Evolutionary conservation across 164 flowering plant genomes (phyloP).

Genomic region (Aristolochia californica): DNA sequence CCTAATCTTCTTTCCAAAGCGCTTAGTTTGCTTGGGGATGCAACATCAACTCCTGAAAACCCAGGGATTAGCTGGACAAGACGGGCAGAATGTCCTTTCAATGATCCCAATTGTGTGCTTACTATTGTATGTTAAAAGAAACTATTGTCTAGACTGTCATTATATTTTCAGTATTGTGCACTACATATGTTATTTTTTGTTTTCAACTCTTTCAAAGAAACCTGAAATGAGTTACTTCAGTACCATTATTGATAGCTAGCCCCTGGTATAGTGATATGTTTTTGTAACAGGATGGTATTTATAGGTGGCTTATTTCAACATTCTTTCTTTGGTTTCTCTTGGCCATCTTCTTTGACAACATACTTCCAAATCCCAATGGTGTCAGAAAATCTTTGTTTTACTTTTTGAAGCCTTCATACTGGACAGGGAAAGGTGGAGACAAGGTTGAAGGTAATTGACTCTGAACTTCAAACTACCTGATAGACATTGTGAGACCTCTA

Average conservation of each 20-base stretch:
- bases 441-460: constrained; percentile 47
- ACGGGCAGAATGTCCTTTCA: constrained; percentile 46
- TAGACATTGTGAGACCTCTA: background rate
- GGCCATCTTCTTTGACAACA: constrained; percentile 92
- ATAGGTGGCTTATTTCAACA: constrained; percentile 58
- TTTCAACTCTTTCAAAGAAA: background rate
- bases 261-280: constrained; percentile 5
- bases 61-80: constrained; percentile 75
- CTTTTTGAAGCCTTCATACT: constrained; percentile 74
- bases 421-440: constrained; percentile 86
- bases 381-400: constrained; percentile 78
- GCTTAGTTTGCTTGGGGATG: constrained; percentile 45
- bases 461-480: constrained; percentile 5
- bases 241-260: background rate
- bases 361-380: constrained; percentile 69
- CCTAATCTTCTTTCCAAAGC: constrained; percentile 79
- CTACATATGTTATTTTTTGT: background rate
- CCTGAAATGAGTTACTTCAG: background rate
- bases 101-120: constrained; percentile 46
- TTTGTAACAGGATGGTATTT: constrained; percentile 62
- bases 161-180: background rate
- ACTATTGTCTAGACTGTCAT: background rate
- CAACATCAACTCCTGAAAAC: constrained; percentile 60
- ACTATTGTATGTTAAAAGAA: constrained; percentile 48
- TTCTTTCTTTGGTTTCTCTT: constrained; percentile 65